Conservation (phyloP, 352 stramenopile species). For the Pythium phragmitis region DNA sequence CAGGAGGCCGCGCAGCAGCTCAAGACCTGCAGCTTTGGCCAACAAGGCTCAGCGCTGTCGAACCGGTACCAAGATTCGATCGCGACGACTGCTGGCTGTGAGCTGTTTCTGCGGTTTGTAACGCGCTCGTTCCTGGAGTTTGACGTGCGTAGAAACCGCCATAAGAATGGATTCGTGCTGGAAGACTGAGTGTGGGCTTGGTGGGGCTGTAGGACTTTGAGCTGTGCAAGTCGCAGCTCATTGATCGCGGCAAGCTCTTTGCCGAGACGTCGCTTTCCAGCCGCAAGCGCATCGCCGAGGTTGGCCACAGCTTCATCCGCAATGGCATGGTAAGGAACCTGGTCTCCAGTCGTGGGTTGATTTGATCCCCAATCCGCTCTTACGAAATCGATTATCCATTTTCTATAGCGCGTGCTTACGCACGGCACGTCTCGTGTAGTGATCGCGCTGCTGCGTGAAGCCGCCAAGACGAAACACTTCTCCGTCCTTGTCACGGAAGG, state of each 20-base stretch:
- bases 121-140: constrained; percentile 90
- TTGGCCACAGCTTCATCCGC: constrained; percentile 94
- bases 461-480: constrained; percentile 93
- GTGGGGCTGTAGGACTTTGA: constrained; percentile 80
- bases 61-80: constrained; percentile 85
- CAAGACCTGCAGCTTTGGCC: constrained; percentile 47
- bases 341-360: neutral
- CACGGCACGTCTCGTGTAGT: constrained; percentile 94
- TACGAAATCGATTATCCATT: neutral
- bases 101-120: constrained; percentile 94
- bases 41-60: constrained; percentile 34
- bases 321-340: constrained; percentile 78
- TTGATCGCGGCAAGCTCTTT: constrained; percentile 92
- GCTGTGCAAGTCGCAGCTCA: constrained; percentile 87
- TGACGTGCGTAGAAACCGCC: constrained; percentile 40
- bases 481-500: constrained; percentile 93
- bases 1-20: constrained; percentile 80
- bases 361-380: neutral
- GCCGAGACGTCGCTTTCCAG: constrained; percentile 91
- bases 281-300: constrained; percentile 90
- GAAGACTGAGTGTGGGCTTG: too few species aligned
- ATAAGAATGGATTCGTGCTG: too few species aligned
- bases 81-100: constrained; percentile 88
- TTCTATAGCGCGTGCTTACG: constrained; percentile 85
- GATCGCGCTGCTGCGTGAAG: constrained; percentile 87